Evolutionary conservation across 257 asterid species (phyloP), one percentile per base, ranked within the genome.

Genomic region (Nicotiana tomentosiformis): DNA sequence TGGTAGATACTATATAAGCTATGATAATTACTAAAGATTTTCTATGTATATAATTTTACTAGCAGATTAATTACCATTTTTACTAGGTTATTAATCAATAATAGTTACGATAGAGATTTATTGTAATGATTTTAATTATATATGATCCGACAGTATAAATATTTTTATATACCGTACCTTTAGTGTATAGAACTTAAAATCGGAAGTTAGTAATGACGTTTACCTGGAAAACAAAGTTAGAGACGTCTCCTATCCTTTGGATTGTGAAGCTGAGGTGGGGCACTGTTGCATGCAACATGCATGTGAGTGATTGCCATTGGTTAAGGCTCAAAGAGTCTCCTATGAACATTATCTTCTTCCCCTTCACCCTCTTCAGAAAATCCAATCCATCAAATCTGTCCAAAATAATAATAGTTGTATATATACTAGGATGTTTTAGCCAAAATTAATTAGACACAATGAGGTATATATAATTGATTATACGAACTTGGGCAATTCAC

Each of bases 261-360:
- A 88, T 16, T 35, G 89, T 82, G 83, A 82, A 90, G 82, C 81
- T 90, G 33, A 90, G 77, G 23, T 87, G 88, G 7, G 93, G 92
- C 20, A 87, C 20, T 7, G 93, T 58, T 7, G 92, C 88, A 85
- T 92, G 93, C 86, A 93, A 51, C 95, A 93, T 92, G 88, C 98
- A 93, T 10, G 92, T 81, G 15, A 93, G 94, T 14, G 98, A 93
- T 81, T 91, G 92, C 98, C 98, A 93, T 66, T 93, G 98, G 78
- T 93, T 93, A 46, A 93, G 86, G 86, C 97, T 94, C 29, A 93
- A 87, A 64, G 96, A 93, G 68, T 93, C 94, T 70, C 94, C 97
- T 1, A 93, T 91, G 18, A 93, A 91, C 93, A 93, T 70, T 87
- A 93, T 86, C 69, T 66, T 89, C 93, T 90, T 94, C 82, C 94